These are phyloP conservation scores for Plasmodium ovale DNA, from an alignment of 169 alveolate species.

Conservation along the genomic window DNA sequence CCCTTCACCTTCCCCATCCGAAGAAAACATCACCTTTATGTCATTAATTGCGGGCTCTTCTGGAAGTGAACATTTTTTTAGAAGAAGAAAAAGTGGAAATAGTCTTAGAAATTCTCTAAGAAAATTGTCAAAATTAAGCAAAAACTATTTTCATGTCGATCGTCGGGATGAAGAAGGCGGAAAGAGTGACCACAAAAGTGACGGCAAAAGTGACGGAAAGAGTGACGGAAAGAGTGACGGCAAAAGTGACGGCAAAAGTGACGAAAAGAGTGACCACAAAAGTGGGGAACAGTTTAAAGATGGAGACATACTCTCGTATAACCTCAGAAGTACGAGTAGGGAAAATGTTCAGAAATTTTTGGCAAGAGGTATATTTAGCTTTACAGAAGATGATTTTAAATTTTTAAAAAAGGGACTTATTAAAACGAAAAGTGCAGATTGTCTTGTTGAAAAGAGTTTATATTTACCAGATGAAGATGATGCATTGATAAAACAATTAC, in stretches of 20 bases:
- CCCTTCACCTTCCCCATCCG: too few relatives aligned
- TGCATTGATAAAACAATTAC: neutral
- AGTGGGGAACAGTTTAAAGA: neutral
- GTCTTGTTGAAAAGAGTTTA: neutral
- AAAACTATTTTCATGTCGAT: too few relatives aligned
- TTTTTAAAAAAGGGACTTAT: neutral
- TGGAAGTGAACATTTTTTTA: too few relatives aligned
- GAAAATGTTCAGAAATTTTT: neutral
- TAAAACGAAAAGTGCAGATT: neutral
- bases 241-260: too few relatives aligned
- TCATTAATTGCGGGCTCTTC: too few relatives aligned
- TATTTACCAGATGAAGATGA: neutral
- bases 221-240: neutral
- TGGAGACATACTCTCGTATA: neutral
- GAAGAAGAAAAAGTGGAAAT: too few relatives aligned
- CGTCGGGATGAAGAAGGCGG: too few relatives aligned
- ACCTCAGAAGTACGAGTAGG: too few relatives aligned
- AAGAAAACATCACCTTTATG: too few relatives aligned
- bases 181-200: neutral
- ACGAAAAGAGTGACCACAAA: too few relatives aligned
- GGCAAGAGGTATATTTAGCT: conserved; percentile 20
- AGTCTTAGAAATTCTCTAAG: too few relatives aligned
- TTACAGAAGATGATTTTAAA: conserved; percentile 1
- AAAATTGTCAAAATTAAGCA: too few relatives aligned
- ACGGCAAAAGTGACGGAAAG: neutral